phyloP scores from a whole-genome alignment of 1,284 basidiomycete species.

The Coriolopsis trogii region DNA sequence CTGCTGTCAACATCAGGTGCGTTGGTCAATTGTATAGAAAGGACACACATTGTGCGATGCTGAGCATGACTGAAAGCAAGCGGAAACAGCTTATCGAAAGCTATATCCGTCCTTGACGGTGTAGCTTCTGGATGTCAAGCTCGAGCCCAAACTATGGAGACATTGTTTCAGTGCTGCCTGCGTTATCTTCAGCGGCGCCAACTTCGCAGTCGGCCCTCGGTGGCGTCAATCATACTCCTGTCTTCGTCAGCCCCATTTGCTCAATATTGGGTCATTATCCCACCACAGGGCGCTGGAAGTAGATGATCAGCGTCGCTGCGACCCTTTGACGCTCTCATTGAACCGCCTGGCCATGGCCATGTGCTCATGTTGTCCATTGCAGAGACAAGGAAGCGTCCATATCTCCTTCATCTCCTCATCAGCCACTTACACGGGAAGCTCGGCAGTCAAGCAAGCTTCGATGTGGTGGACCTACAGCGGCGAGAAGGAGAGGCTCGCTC shows the following conservation, averaged over 20 bases:
- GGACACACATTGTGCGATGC: too few species aligned
- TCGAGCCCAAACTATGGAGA: background rate
- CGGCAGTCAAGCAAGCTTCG: slow-evolving; percentile 15
- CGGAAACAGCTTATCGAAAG: too few species aligned
- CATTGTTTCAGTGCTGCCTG: background rate
- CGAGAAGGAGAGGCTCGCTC: slow-evolving; percentile 22
- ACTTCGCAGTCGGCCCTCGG: background rate
- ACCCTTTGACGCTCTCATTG: slow-evolving; percentile 6
- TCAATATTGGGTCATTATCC: background rate
- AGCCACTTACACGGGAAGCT: slow-evolving; percentile 1
- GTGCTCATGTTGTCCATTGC: slow-evolving; percentile 3
- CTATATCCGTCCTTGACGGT: too few species aligned
- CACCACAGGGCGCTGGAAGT: slow-evolving; percentile 10
- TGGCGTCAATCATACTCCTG: slow-evolving; percentile 1
- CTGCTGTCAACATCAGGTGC: too few species aligned
- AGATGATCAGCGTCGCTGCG: slow-evolving; percentile 20
- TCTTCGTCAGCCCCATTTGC: slow-evolving; percentile 4
- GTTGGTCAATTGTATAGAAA: too few species aligned
- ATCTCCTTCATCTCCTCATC: background rate
- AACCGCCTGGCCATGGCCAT: slow-evolving; percentile 3
- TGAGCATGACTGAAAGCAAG: too few species aligned
- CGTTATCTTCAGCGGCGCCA: background rate
- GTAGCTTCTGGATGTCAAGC: slow-evolving; percentile 5
- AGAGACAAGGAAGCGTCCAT: slow-evolving; percentile 2
- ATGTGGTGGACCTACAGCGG: slow-evolving; percentile 25